phyloP scores from a whole-genome alignment of 768 basidiomycete species.

The Rhizopogon vinicolor region DNA sequence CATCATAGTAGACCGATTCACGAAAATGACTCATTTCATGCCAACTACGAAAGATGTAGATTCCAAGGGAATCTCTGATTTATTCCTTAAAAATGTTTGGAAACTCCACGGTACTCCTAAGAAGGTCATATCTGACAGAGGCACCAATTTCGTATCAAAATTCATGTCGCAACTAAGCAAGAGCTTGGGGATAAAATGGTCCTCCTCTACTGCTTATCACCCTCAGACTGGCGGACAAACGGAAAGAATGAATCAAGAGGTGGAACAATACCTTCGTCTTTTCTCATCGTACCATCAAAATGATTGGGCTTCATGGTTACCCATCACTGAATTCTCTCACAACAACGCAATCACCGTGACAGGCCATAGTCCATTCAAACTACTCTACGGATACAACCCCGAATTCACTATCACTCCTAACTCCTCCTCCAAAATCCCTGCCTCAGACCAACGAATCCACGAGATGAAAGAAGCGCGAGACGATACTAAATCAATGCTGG shows the following conservation, averaged over 20 bases:
- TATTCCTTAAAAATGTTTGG: not conserved
- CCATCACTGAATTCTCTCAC: slow-evolving; percentile 29
- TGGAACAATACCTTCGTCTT: slow-evolving; percentile 34
- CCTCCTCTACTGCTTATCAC: slow-evolving; percentile 32
- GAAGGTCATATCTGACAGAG: not conserved
- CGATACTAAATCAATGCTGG: not conserved
- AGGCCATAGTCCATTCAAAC: slow-evolving; percentile 25
- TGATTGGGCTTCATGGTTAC: slow-evolving; percentile 30
- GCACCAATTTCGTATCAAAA: not conserved
- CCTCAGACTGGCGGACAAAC: slow-evolving; percentile 38
- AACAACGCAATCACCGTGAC: slow-evolving; percentile 26
- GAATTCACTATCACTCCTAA: not conserved
- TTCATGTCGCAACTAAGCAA: not conserved
- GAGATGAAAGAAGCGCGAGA: slow-evolving; percentile 12
- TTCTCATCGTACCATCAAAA: slow-evolving; percentile 28
- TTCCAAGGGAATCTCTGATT: not conserved
- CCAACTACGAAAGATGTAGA: not conserved
- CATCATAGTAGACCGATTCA: not conserved
- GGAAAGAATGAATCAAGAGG: slow-evolving; percentile 30
- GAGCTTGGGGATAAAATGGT: not conserved
- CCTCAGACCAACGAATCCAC: slow-evolving; percentile 6
- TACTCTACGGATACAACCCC: not conserved
- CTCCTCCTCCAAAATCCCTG: not conserved
- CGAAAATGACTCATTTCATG: not conserved
- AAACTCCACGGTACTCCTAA: not conserved